Evolutionary conservation across 1,284 basidiomycete genomes (phyloP), one percentile per base, ranked within the genome.

Genomic region (Trichosporon sp.): DNA sequence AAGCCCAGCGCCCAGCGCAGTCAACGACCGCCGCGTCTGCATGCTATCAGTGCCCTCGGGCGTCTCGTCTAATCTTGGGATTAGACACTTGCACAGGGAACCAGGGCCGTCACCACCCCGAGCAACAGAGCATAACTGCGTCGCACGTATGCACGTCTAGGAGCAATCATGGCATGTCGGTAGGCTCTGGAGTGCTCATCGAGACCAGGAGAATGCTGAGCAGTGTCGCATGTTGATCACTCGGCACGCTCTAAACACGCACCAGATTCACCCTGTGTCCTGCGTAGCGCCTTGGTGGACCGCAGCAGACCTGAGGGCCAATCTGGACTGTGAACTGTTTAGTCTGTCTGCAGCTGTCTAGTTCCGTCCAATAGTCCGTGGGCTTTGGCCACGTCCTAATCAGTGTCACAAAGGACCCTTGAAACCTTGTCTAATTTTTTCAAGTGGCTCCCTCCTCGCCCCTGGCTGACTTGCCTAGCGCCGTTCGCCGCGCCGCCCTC

Each of bases 331-430:
- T 26, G 26, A 26, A 26, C 26, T 26, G 26, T 26, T 26, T 26
- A 26, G 26, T 26, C 26, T 26, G 26, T 26, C 26, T 26, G 26
- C 26, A 26, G 26, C 26, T 26, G 43, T 46, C 43, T 16, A 11
- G 43, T 46, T 35, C 59, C 31, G 32, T 35, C 16, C 31, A 35
- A 63, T 63, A 32, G 31, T 35, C 59, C 31, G 16, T 31, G 4
- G 31, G 31, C 59, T 19, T 16, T 35, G 32, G 7, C 59, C 31
- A 37, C 59, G 14, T 32, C 16, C 59, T 35, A 63, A 63, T 63
- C 59, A 63, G 59, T 63, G 59, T 63, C 59, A 63, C 31, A 63
- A n/a, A 63, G 59, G 16, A 63, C 59, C 59, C 59, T 63, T 63
- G 59, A 63, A 63, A 63, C 59, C 59, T 63, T 63, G 31, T 35